Evolutionary conservation across 176 grass and related monocot genomes (phyloP).

Genomic region (Bolboschoenus planiculmis): DNA sequence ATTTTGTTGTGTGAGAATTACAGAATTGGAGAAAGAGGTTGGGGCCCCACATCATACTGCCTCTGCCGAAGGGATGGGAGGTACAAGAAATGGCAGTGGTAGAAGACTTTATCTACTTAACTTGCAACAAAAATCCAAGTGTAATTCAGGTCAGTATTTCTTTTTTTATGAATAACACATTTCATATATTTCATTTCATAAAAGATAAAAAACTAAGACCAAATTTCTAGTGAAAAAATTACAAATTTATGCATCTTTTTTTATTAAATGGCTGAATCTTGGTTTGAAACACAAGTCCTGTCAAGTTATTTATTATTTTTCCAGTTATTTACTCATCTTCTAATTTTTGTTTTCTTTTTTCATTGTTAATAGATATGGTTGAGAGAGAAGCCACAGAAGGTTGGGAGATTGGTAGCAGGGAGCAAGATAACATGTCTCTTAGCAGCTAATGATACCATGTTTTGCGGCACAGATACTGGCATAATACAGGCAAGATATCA

Average conservation of each 20-base stretch:
- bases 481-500: conserved; percentile 56
- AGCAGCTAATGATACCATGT: conserved; percentile 66
- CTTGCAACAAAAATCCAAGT: conserved; percentile 55
- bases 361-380: conserved; percentile 69
- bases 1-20: conserved; percentile 22
- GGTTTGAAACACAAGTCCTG: background rate
- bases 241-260: background rate
- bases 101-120: conserved; percentile 96
- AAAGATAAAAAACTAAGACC: background rate
- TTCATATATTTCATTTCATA: background rate
- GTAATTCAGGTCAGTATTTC: conserved; percentile 57
- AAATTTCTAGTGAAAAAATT: background rate
- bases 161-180: background rate
- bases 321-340: background rate
- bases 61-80: conserved; percentile 45
- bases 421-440: conserved; percentile 83
- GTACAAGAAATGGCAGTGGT: conserved; percentile 72
- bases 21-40: conserved; percentile 77
- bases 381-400: conserved; percentile 82
- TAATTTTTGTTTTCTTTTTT: conserved; percentile 13
- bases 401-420: conserved; percentile 78
- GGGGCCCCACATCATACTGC: conserved; percentile 34
- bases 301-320: background rate
- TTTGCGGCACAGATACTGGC: conserved; percentile 77
- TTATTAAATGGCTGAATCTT: background rate